Base-by-base conservation (phyloP, 1,139 yeast genomes). In the Saccharomyces hybrid region DNA sequence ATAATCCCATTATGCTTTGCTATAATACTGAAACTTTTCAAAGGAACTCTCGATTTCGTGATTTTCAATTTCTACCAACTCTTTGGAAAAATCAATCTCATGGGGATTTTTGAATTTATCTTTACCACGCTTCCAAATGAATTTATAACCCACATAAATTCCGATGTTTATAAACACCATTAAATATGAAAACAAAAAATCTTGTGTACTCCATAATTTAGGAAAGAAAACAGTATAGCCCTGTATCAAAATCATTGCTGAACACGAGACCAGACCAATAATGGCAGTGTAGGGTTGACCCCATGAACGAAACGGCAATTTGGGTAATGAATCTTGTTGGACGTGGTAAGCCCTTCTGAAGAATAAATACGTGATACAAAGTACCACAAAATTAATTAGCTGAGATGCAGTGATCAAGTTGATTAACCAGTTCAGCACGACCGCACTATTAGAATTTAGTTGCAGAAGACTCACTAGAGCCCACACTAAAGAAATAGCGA, bases 371-470 rank as follows among this genome's bases (percentile, higher is more conserved):
- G 86, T 83, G 46, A 82, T 67, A 56, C 82, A 73, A 77, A 88
- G 82, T 60, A 82, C 76, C 48, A 80, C 78, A 64, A 84, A 87
- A 68, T 86, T 87, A 64, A 88, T 80, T 61, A 88, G 73, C 70
- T 87, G 93, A 2, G 91, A 84, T 1, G 91, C 88, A 1, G 96
- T 88, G 62, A 86, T 85, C 61, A 88, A 74, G 63, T 82, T 84
- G 53, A 87, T 84, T 69, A 88, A 78, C 85, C 91, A 88, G 64
- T 79, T 78, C 62, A 88, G 77, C n/a, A 86, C 96, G 16, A 78
- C 80, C 16, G 82, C 79, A 46, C 91, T 82, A 47, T 79, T 76
- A 48, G 76, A 72, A 48, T 82, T 80, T 58, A 86, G 67, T 66
- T 85, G 90, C 66, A 86, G 67, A 58, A 74, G 65, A 50, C 76